phyloP scores from a whole-genome alignment of 306 rosid species.

The Cucumis hystrix region DNA sequence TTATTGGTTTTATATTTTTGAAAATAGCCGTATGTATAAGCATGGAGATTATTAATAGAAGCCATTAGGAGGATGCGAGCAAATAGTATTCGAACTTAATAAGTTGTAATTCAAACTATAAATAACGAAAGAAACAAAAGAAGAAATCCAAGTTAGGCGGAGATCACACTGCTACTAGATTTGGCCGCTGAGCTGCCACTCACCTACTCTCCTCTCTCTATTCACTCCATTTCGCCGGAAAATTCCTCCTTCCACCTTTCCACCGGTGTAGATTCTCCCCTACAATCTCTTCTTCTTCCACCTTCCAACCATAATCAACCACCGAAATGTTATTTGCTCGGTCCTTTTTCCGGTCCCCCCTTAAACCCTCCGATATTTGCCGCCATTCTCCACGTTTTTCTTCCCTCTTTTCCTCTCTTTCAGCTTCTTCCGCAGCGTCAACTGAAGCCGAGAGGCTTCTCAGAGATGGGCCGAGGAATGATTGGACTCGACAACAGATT shows the following conservation, averaged over 20 bases:
- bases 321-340: slow-evolving; percentile 27
- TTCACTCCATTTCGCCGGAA: neutral
- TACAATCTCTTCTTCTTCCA: neutral
- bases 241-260: neutral
- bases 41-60: too few species aligned
- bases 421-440: slow-evolving; percentile 55
- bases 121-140: neutral
- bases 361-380: slow-evolving; percentile 10
- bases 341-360: slow-evolving; percentile 17
- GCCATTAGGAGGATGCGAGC: too few species aligned
- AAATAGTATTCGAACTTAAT: too few species aligned
- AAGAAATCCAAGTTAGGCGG: neutral
- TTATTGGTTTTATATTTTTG: too few species aligned
- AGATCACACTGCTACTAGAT: neutral
- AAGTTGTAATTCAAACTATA: too few species aligned
- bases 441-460: slow-evolving; percentile 54
- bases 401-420: slow-evolving; percentile 6
- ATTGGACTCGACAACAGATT: slow-evolving; percentile 62
- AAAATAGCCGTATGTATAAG: too few species aligned
- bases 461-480: slow-evolving; percentile 54
- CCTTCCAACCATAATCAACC: neutral
- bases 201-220: neutral
- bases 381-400: slow-evolving; percentile 23
- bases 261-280: neutral
- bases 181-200: neutral